Base-by-base conservation (phyloP, 169 alveolate species). In the Babesia caballi region DNA sequence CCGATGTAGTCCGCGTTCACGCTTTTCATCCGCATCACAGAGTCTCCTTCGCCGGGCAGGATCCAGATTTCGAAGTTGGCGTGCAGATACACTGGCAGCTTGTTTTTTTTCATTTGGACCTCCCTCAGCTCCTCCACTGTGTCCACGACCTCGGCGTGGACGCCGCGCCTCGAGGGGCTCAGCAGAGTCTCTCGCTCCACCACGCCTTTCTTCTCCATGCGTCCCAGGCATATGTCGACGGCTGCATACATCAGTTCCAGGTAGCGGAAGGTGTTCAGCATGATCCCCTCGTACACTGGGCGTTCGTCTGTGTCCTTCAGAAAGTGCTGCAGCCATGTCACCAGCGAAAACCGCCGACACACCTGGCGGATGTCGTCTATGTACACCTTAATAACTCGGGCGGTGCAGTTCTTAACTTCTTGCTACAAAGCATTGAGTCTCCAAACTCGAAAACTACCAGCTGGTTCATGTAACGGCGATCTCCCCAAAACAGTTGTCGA, bases 1-100 rank as follows among this genome's bases (percentile, higher is more conserved):
- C 99, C 99, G 19, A 96, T 95, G 50, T 83, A 82, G 36, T 93
- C 91, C 15, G 98, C 94, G 50, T 90, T 94, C 17, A 96, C 92
- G 32, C 91, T 87, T 74, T 98, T 91, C 91, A 96, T 84, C 66
- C 94, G 92, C 71, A 88, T 83, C 28, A 86, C 76, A 41, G 88
- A 81, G 73, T 87, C 92, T 42, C 83, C 76, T 12, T 82, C 71
- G 40, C 93, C 91, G 36, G 90, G 91, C 19, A 86, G 46, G 32
- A 91, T 35, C 56, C 78, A 68, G 33, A 91, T 82, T 54, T 91
- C 94, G 76, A 42, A 78, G 40, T 78, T 78, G 23, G 76, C 14
- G 53, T 66, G 44, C 36, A 78, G 59, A 40, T 78, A 65, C 4
- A 78, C 77, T 33, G 95, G 95, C 50, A 91, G 70, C 60, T 90